Evolutionary conservation across 805 yeast species (phyloP), one percentile per base, ranked within the genome.

Genomic region (Geotrichum ghanense): DNA sequence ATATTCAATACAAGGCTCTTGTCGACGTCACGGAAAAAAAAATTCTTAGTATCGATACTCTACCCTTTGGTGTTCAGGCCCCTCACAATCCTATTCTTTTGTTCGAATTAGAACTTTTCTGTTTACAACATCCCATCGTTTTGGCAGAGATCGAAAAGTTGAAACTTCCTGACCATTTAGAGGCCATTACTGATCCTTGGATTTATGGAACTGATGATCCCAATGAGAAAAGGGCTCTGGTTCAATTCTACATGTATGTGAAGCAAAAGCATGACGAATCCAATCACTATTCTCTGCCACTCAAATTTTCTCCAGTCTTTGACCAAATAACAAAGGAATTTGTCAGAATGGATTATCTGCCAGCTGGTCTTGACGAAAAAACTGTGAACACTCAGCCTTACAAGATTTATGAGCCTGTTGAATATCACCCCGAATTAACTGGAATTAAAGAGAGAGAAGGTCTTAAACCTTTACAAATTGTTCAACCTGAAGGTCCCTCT

Each of bases 401-500:
- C 79, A 73, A 73, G 50, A 68, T 72, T 47, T 79, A 78, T 55
- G 71, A 72, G 49, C 69, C 76, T 47, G 80, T 78, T 46, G 89
- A 83, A 63, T 83, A 83, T 66, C 83, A 81, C 60, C 83, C 88
- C 44, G 86, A 79, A 46, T 69, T 82, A 56, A 73, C 73, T 51
- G 81, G 78, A 42, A 78, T 74, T 57, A 49, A 62, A 31, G 48
- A 62, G 25, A 74, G 86, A 65, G 77, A 72, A 22, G 80, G 74
- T 31, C 69, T 82, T 55, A 83, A 82, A 65, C 90, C 92, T 42
- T 73, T 82, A 60, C 64, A 80, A 51, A 73, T 81, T 82, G 79
- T 67, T 82, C 94, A 83, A 67, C 90, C 92, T 44, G 89, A 84
- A 56, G 94, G 94, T 53, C 77, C 88, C n/a, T 78, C 86, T 1